Conservation (phyloP, 2,329 filamentous ascomycete species). For the Hypoxylon sp. region DNA sequence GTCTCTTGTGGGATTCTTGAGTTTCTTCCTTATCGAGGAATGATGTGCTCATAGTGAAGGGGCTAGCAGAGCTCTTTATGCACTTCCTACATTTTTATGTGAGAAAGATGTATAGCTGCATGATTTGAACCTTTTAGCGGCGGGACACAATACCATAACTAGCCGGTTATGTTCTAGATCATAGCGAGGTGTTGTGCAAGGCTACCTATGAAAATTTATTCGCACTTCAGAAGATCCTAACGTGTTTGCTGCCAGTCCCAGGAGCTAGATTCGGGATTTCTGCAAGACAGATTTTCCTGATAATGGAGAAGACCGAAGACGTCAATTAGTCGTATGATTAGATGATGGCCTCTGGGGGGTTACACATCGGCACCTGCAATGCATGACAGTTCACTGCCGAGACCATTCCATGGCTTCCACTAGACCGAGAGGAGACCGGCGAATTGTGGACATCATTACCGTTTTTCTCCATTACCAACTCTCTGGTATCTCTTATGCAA, state of each 20-base stretch:
- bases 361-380: constrained; percentile 48
- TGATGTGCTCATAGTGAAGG: constrained; percentile 33
- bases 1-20: constrained; percentile 32
- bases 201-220: constrained; percentile 2
- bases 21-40: constrained; percentile 28
- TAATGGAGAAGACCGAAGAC: constrained; percentile 39
- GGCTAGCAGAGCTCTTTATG: constrained; percentile 45
- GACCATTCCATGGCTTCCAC: constrained; percentile 23
- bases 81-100: constrained; percentile 26
- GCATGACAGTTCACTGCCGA: constrained; percentile 44
- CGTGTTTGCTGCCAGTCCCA: constrained; percentile 22
- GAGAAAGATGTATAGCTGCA: constrained; percentile 19
- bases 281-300: constrained; percentile 11
- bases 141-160: constrained; percentile 1
- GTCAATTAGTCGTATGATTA: constrained; percentile 50
- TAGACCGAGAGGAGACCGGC: constrained; percentile 37
- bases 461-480: not conserved
- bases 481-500: constrained; percentile 12
- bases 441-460: constrained; percentile 14
- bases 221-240: constrained; percentile 37
- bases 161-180: constrained; percentile 6
- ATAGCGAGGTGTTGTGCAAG: constrained; percentile 23
- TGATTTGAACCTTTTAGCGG: not conserved
- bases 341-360: constrained; percentile 42
- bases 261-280: constrained; percentile 22